phyloP scores from a whole-genome alignment of 768 basidiomycete species.

The Pholiota molesta region DNA sequence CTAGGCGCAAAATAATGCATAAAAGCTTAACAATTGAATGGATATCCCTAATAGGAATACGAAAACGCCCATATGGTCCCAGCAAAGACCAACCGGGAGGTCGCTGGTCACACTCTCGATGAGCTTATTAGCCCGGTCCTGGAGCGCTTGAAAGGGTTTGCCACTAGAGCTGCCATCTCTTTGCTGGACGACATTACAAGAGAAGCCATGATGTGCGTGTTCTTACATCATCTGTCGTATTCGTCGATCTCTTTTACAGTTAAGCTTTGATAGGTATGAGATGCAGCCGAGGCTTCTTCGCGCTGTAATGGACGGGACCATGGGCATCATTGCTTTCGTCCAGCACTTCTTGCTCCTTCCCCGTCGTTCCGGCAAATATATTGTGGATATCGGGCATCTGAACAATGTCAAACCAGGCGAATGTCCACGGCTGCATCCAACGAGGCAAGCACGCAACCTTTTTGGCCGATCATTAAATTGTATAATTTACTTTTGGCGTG shows the following conservation, averaged over 20 bases:
- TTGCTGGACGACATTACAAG: slow-evolving; percentile 46
- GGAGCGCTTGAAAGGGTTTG: slow-evolving; percentile 37
- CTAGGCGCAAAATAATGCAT: neutral
- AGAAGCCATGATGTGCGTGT: slow-evolving; percentile 49
- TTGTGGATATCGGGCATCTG: slow-evolving; percentile 28
- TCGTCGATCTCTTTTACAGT: neutral
- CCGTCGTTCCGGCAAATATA: slow-evolving; percentile 25
- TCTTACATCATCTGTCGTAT: neutral
- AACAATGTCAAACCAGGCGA: slow-evolving; percentile 14
- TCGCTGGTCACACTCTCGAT: slow-evolving; percentile 42
- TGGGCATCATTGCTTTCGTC: slow-evolving; percentile 30
- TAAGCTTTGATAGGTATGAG: slow-evolving; percentile 33
- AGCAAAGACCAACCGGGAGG: slow-evolving; percentile 38
- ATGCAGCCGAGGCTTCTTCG: slow-evolving; percentile 38
- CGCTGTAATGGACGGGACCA: slow-evolving; percentile 22
- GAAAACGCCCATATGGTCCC: slow-evolving; percentile 46
- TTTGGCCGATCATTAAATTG: neutral
- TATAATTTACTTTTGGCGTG: neutral
- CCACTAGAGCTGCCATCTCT: slow-evolving; percentile 33
- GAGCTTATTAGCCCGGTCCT: slow-evolving; percentile 45
- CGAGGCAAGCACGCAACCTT: slow-evolving; percentile 26
- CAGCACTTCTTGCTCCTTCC: slow-evolving; percentile 45
- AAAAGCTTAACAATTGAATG: neutral
- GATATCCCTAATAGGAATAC: slow-evolving; percentile 34
- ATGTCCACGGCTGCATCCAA: slow-evolving; percentile 37